Conservation (phyloP, 345 rosid genomes). For the Raphanus raphanistrum region DNA sequence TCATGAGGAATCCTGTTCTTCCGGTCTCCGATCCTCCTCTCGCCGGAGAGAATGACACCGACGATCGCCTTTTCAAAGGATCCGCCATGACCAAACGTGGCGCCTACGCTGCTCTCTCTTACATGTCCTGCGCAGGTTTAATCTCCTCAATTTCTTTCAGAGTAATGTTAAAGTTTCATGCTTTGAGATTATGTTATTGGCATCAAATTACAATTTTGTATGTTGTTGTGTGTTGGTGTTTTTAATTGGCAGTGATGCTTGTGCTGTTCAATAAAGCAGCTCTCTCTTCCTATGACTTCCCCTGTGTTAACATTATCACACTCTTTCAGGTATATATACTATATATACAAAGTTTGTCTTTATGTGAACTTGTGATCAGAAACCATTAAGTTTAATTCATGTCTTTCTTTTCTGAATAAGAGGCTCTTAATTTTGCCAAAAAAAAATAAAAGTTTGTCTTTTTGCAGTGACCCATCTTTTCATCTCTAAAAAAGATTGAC, state of each 20-base stretch:
- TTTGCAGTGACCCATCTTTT: not conserved
- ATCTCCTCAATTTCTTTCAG: not conserved
- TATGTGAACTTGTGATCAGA: not conserved
- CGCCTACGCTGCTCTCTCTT: slow-evolving; percentile 81
- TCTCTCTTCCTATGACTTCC: slow-evolving; percentile 86
- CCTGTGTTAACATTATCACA: slow-evolving; percentile 85
- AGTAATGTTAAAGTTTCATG: not conserved
- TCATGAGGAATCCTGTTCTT: slow-evolving; percentile 50
- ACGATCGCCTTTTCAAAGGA: slow-evolving; percentile 73
- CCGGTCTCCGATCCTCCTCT: slow-evolving; percentile 65
- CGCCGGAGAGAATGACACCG: slow-evolving; percentile 55
- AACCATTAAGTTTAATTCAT: not conserved
- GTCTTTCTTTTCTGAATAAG: not conserved
- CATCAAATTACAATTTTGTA: not conserved
- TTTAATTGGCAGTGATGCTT: slow-evolving; percentile 67
- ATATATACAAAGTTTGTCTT: slow-evolving; percentile 9
- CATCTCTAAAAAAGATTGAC: not conserved
- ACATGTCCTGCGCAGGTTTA: slow-evolving; percentile 95
- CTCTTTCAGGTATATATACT: slow-evolving; percentile 60
- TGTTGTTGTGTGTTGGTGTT: not conserved
- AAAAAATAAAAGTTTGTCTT: not conserved
- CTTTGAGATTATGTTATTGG: not conserved
- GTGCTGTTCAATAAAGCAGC: slow-evolving; percentile 97
- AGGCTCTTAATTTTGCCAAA: not conserved
- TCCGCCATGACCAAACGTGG: slow-evolving; percentile 94